Base-by-base conservation (phyloP, 352 stramenopile genomes). In the Phytophthora tentaculata region DNA sequence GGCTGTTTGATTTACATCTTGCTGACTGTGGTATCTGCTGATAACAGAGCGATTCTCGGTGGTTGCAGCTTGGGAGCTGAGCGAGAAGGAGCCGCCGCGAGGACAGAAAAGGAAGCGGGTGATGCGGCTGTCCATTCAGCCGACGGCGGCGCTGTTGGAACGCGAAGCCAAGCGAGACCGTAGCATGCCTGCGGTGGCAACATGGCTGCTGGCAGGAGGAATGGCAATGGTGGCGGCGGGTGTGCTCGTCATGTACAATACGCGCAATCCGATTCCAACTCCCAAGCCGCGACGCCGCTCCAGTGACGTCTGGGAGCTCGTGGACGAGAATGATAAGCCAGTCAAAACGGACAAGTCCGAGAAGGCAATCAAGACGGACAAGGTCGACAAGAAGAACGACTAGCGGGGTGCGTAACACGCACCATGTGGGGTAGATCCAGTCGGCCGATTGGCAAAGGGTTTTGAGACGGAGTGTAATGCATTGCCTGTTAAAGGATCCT, bases 41-140 rank as follows among this genome's bases (percentile, higher is more conserved):
- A 22, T 17, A 32, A 17, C 14, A 92, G 81, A 84, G 9, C 70
- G 78, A 4, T 77, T 88, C 16, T 88, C 73, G 35, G 64, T 92
- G 28, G 61, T 92, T 48, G 73, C 74, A n/a, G 82, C 82, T 7
- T 92, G 84, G 84, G 74, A 89, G 43, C 58, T 92, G 49, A 76
- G 69, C 10, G 57, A 63, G 3, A 64, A 76, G 50, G 73, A 73
- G 44, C 71, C 67, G 17, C 45, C 28, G 14, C 39, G 54, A 60
- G 68, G 63, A 50, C 67, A 73, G 53, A 62, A 41, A 56, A 57
- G 56, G 23, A 32, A 61, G 39, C 79, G 77, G 17, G 58, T 64
- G 58, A 73, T 74, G 62, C 69, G 62, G 43, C 70, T 90, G 49
- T 73, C 71, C n/a, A 88, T 91, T 60, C 66, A 81, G 54, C 76